Evolutionary conservation across 805 yeast species (phyloP), one percentile per base, ranked within the genome.

Genomic region (Candida takata): DNA sequence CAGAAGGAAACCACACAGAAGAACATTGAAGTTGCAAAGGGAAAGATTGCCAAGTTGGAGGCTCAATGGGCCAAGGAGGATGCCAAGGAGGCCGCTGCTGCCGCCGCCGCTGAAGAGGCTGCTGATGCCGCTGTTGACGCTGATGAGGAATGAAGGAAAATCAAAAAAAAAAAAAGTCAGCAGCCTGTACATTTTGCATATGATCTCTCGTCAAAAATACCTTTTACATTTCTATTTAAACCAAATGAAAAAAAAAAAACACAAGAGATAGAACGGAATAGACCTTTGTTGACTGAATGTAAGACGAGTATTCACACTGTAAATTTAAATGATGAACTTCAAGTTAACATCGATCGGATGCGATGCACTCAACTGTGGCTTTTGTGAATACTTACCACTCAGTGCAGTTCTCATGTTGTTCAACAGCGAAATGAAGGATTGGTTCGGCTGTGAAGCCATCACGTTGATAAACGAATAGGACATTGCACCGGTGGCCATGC

Each of bases 1-100:
- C 95, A 86, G 67, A 88, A 79, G 41, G 84, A 77, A 38, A 84
- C 79, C 54, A 85, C 97, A 41, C 72, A 77, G 57, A 73, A 74
- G 60, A 81, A 83, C 59, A 69, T 83, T 46, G 84, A 72, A 51
- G 71, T 71, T 45, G 95, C 92, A 34, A 78, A 85, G 65, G 80
- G 78, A 38, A 81, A 81, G 60, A 72, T 85, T 46, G 81, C 79
- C 43, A 70, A 79, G 55, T 62, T 84, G 42, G 80, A 79, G 54
- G 72, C 70, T 35, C 67, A 63, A 34, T 74, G 61, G 44, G 68
- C 65, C 27, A 61, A 55, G 43, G 68, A 64, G 43, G 79, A 69
- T 43, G 72, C 58, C 23, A 62, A 55, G 38, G 61, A 54, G 35
- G 59, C 49, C 17, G 44, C 28, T 13, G 37, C 37, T 19, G 41